Conservation (phyloP, 2,329 filamentous ascomycete species). For the Pseudogymnoascus verrucosus region DNA sequence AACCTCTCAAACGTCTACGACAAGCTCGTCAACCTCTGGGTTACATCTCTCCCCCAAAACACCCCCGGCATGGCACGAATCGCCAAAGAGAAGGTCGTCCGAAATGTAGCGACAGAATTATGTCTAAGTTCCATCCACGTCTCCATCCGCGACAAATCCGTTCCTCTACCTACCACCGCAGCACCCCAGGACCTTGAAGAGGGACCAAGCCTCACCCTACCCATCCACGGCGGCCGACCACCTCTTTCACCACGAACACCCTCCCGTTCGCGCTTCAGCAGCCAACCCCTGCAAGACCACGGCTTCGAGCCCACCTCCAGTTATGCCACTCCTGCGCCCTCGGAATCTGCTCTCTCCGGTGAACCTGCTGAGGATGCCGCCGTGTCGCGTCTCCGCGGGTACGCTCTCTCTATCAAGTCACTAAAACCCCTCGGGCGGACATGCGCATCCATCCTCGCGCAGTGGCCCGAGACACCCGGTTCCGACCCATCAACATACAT, state of each 20-base stretch:
- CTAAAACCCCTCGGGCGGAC: conserved; percentile 20
- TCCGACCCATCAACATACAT: conserved; percentile 28
- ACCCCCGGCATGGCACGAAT: conserved; percentile 21
- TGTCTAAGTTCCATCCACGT: conserved; percentile 24
- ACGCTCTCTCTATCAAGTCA: conserved; percentile 26
- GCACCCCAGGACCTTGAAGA: background rate
- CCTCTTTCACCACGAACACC: background rate
- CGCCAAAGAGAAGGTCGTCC: conserved; percentile 23
- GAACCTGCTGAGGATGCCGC: conserved; percentile 25
- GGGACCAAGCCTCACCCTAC: background rate
- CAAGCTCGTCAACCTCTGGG: conserved; percentile 24
- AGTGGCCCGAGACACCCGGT: conserved; percentile 31
- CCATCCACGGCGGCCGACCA: background rate
- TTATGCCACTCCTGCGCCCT: conserved; percentile 22
- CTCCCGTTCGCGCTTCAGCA: conserved; percentile 18
- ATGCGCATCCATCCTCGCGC: conserved; percentile 25
- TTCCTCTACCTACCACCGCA: background rate
- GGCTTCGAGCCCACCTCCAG: conserved; percentile 14
- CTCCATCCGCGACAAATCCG: conserved; percentile 16
- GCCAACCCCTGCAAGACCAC: conserved; percentile 7
- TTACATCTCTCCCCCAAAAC: conserved; percentile 22
- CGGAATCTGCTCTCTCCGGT: conserved; percentile 21
- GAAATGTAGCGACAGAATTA: conserved; percentile 24
- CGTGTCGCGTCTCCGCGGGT: conserved; percentile 30
- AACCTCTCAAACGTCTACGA: conserved; percentile 25